Evolutionary conservation across 1,284 basidiomycete genomes (phyloP).

Genomic region (Phylloboletellus chloephorus): DNA sequence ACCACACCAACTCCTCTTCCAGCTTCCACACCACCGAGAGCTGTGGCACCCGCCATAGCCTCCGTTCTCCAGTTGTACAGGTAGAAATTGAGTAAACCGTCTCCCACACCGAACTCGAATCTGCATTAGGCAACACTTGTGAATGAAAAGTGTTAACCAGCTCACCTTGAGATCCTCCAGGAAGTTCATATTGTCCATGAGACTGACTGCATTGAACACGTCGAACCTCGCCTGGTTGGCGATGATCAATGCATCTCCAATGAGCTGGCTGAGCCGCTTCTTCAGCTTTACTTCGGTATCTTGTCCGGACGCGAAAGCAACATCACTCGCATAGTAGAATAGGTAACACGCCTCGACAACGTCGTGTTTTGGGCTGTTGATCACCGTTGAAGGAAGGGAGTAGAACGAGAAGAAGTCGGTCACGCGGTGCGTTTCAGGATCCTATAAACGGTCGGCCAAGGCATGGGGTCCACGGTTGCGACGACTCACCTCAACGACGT

Average conservation of each 20-base stretch:
- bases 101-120: slow-evolving; percentile 80
- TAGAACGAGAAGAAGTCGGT: slow-evolving; percentile 98
- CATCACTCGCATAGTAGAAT: slow-evolving; percentile 84
- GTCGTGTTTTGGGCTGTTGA: slow-evolving; percentile 58
- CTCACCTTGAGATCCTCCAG: slow-evolving; percentile 76
- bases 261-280: slow-evolving; percentile 65
- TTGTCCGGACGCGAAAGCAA: slow-evolving; percentile 51
- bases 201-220: slow-evolving; percentile 91
- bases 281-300: slow-evolving; percentile 63
- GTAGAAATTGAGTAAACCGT: slow-evolving; percentile 88
- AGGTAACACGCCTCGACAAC: slow-evolving; percentile 85
- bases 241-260: slow-evolving; percentile 74
- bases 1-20: slow-evolving; percentile 78
- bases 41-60: slow-evolving; percentile 62
- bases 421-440: slow-evolving; percentile 76
- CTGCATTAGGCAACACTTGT: slow-evolving; percentile 5
- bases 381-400: slow-evolving; percentile 88
- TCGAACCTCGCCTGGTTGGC: slow-evolving; percentile 87
- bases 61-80: slow-evolving; percentile 92
- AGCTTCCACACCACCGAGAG: slow-evolving; percentile 45
- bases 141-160: slow-evolving; percentile 11
- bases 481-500: slow-evolving; percentile 82
- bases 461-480: background rate
- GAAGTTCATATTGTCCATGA: slow-evolving; percentile 91
- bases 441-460: slow-evolving; percentile 39